Percentiles rank a stretch among this genome's conserved stretches.
phyloP scores from a whole-genome alignment of 345 rosid genomes.

The Eucalyptus rudis region DNA sequence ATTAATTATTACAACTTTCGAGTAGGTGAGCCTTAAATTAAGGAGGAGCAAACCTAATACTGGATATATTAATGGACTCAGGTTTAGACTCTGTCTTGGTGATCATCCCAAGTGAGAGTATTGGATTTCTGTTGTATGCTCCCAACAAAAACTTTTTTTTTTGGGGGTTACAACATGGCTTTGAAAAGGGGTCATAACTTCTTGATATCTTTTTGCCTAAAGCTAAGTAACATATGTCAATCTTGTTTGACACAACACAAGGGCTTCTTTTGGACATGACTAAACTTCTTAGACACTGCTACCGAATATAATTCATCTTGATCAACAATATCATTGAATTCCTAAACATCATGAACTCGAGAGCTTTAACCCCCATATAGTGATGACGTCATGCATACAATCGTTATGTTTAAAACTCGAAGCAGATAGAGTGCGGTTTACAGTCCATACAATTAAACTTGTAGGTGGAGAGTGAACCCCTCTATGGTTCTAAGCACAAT shows the following conservation, averaged over 20 bases:
- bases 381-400: neutral
- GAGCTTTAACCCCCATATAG: neutral
- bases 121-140: no score
- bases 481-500: neutral
- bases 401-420: neutral
- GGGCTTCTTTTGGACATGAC: neutral
- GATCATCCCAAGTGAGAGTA: no score
- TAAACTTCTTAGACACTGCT: neutral
- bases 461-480: neutral
- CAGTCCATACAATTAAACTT: neutral
- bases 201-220: neutral
- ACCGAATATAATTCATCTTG: neutral
- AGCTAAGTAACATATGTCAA: neutral
- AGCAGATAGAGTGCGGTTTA: neutral
- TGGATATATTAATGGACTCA: accelerated
- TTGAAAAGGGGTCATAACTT: neutral
- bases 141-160: neutral
- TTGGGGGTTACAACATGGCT: neutral
- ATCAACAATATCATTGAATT: neutral
- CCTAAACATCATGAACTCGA: neutral
- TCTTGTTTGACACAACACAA: neutral
- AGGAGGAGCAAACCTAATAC: no score
- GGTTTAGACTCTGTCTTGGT: accelerated
- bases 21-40: no score
- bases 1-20: no score